Evolutionary conservation across 2,329 filamentous ascomycete species (phyloP).

Genomic region (Colletotrichum shisoi): DNA sequence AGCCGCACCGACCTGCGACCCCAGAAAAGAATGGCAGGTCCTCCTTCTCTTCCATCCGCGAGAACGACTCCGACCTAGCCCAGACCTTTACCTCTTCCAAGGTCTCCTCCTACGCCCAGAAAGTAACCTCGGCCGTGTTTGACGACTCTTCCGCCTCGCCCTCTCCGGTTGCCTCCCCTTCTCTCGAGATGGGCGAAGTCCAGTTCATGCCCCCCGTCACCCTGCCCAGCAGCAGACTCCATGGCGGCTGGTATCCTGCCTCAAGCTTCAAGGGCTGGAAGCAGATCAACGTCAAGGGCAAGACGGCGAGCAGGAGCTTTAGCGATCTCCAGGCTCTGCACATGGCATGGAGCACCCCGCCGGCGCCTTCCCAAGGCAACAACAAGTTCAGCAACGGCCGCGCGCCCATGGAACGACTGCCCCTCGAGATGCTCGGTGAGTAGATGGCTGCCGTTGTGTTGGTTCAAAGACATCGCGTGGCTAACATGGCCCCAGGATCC

Average conservation of each 20-base stretch:
- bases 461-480: slow-evolving; percentile 26
- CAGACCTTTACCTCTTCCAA: slow-evolving; percentile 71
- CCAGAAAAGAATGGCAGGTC: slow-evolving; percentile 56
- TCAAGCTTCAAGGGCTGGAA: slow-evolving; percentile 70
- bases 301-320: slow-evolving; percentile 67
- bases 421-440: slow-evolving; percentile 75
- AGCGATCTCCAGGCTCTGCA: slow-evolving; percentile 65
- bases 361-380: slow-evolving; percentile 45
- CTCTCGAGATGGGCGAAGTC: slow-evolving; percentile 50
- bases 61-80: slow-evolving; percentile 65
- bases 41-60: slow-evolving; percentile 69
- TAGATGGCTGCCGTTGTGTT: slow-evolving; percentile 39
- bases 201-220: slow-evolving; percentile 63
- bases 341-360: slow-evolving; percentile 61
- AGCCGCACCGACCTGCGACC: slow-evolving; percentile 43
- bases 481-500: slow-evolving; percentile 58
- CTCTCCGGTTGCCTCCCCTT: slow-evolving; percentile 42
- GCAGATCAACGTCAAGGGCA: slow-evolving; percentile 66
- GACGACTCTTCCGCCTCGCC: slow-evolving; percentile 60
- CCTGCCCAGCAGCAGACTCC: slow-evolving; percentile 63
- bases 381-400: slow-evolving; percentile 55
- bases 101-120: slow-evolving; percentile 64
- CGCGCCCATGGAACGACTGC: slow-evolving; percentile 71
- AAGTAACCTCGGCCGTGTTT: slow-evolving; percentile 58
- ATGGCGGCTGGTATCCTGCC: slow-evolving; percentile 66